A percentile compares a stretch with the other conserved stretches of the same genome.
phyloP scores from a whole-genome alignment of 176 grass and related monocot genomes.

The Musa schizocarpa region DNA sequence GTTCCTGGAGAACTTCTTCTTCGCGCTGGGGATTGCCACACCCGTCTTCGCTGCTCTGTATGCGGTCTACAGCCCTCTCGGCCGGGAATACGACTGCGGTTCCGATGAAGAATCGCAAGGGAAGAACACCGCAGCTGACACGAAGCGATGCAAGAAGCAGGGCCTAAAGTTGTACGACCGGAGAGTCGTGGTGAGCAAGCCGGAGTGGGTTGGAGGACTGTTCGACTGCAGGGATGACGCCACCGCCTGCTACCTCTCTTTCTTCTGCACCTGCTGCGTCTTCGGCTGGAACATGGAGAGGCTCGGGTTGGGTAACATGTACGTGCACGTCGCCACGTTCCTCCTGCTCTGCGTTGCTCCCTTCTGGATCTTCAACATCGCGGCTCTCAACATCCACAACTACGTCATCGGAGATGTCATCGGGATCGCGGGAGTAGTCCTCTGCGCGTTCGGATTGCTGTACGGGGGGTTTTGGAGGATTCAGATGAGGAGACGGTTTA shows the following conservation, averaged over 20 bases:
- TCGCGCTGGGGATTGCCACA: constrained; percentile 36
- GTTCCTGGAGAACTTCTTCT: constrained; percentile 50
- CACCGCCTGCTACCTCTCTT: constrained; percentile 50
- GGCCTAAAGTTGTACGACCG: constrained; percentile 12
- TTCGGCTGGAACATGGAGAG: constrained; percentile 98
- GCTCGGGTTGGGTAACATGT: constrained; percentile 90
- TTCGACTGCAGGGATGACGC: constrained; percentile 54
- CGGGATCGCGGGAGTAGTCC: constrained; percentile 35
- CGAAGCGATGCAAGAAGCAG: background rate
- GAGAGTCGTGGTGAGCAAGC: constrained; percentile 35
- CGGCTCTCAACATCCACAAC: constrained; percentile 57
- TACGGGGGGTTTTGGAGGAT: constrained; percentile 94
- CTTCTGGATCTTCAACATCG: constrained; percentile 86
- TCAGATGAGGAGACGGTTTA: constrained; percentile 66
- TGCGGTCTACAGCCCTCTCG: constrained; percentile 60
- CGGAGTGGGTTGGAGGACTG: constrained; percentile 48
- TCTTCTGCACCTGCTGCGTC: constrained; percentile 73
- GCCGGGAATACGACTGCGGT: constrained; percentile 29
- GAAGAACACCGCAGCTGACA: background rate
- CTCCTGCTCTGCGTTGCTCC: constrained; percentile 70
- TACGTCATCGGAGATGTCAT: constrained; percentile 41
- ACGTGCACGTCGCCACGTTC: constrained; percentile 60
- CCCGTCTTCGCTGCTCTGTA: constrained; percentile 48
- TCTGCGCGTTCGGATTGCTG: constrained; percentile 66
- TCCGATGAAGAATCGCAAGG: constrained; percentile 31